Percentiles rank a stretch among this genome's conserved stretches.
phyloP scores from a whole-genome alignment of 805 yeast species.

The Suhomyces canberraensis region DNA sequence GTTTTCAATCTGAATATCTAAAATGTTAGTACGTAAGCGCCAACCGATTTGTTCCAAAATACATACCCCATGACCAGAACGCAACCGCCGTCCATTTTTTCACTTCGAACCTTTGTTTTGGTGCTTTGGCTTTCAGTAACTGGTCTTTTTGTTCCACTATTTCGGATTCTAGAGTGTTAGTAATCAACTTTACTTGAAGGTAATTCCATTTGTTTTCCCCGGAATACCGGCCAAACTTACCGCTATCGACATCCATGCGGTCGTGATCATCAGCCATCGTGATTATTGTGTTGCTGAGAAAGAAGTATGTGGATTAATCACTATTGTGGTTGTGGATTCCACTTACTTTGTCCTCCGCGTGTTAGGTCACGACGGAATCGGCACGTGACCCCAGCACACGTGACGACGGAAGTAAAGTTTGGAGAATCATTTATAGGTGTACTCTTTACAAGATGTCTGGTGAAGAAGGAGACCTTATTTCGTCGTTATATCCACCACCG shows the following conservation, averaged over 20 bases:
- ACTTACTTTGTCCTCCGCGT: neutral
- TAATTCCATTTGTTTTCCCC: no score
- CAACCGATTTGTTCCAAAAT: constrained; percentile 1
- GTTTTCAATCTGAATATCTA: constrained; percentile 81
- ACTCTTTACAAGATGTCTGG: constrained; percentile 4
- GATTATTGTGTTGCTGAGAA: neutral
- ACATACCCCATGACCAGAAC: constrained; percentile 96
- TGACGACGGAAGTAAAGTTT: no score
- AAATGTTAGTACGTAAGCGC: constrained; percentile 15
- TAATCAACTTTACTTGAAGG: constrained; percentile 6
- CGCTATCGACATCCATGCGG: constrained; percentile 33
- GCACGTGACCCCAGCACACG: no score
- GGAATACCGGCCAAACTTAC: no score
- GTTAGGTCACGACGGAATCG: no score
- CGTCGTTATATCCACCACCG: constrained; percentile 92
- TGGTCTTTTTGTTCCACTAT: constrained; percentile 18
- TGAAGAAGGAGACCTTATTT: constrained; percentile 31
- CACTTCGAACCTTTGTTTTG: constrained; percentile 78
- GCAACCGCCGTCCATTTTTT: constrained; percentile 99
- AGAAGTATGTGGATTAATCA: neutral
- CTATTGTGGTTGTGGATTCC: neutral
- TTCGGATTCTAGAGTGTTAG: constrained; percentile 18
- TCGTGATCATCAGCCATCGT: constrained; percentile 16
- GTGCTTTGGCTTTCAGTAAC: constrained; percentile 25
- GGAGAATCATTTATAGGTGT: no score